Percentiles rank a stretch among this genome's conserved stretches.
These are phyloP conservation scores for Rhizodiscina lignyota DNA, from an alignment of 495 filamentous ascomycete species.

Conservation along the genomic window DNA sequence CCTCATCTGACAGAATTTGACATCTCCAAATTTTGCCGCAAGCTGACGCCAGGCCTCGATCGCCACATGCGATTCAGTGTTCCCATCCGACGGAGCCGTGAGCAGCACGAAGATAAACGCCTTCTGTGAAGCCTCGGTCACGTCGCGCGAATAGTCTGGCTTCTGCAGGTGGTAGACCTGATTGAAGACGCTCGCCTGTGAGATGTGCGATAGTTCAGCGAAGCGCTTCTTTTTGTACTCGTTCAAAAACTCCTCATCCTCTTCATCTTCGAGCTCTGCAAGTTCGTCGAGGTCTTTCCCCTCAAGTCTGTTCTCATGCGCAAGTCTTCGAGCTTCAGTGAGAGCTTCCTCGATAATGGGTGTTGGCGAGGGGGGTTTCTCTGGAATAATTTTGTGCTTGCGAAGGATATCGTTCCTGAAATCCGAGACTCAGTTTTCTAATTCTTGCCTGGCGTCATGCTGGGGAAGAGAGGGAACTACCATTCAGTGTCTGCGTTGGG, in stretches of 20 bases:
- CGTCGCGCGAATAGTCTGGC: constrained; percentile 75
- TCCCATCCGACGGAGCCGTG: constrained; percentile 56
- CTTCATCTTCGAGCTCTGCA: constrained; percentile 84
- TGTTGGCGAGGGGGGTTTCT: constrained; percentile 87
- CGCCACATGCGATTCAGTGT: constrained; percentile 66
- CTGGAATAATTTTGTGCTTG: constrained; percentile 87
- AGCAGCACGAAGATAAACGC: constrained; percentile 71
- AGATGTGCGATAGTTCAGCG: constrained; percentile 57
- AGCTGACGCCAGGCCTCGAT: constrained; percentile 77
- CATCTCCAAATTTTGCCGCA: constrained; percentile 68
- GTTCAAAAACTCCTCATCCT: constrained; percentile 81
- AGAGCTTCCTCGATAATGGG: constrained; percentile 94
- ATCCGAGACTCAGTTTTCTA: too few relatives aligned
- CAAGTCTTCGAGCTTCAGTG: constrained; percentile 56
- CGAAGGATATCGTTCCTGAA: constrained; percentile 95
- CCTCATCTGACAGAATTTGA: constrained; percentile 96
- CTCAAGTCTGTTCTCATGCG: constrained; percentile 80
- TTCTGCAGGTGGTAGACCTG: constrained; percentile 88
- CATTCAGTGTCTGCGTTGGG: constrained; percentile 98
- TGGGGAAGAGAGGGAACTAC: too few relatives aligned
- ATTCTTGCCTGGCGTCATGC: too few relatives aligned
- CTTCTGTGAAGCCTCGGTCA: constrained; percentile 75
- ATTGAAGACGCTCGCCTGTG: constrained; percentile 61
- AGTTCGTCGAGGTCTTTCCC: constrained; percentile 89
- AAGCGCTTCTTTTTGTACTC: constrained; percentile 72